Evolutionary conservation across 1,139 yeast genomes (phyloP).

Genomic region (Yamadazyma spencermartinsiae): DNA sequence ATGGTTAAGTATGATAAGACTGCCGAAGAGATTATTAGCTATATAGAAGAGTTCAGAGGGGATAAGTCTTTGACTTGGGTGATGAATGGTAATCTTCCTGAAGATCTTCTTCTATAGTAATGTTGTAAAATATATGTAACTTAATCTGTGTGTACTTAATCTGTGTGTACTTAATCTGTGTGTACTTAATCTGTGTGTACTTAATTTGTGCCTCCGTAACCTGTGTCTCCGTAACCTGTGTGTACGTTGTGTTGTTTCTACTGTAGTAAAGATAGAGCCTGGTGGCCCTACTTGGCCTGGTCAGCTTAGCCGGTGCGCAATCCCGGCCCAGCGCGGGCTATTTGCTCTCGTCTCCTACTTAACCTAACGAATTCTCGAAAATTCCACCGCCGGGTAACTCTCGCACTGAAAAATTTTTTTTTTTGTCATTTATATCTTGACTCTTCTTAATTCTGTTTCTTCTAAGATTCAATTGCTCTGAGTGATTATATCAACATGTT

Average conservation of each 20-base stretch:
- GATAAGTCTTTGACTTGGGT: conserved; percentile 51
- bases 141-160: too few relatives aligned
- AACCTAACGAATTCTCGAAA: conserved; percentile 20
- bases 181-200: too few relatives aligned
- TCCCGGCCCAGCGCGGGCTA: too few relatives aligned
- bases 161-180: too few relatives aligned
- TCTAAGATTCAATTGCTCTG: too few relatives aligned
- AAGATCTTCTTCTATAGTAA: conserved; percentile 27
- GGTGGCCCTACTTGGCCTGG: too few relatives aligned
- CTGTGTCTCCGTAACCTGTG: too few relatives aligned
- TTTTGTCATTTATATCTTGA: conserved; percentile 4
- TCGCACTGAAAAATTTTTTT: conserved; percentile 4
- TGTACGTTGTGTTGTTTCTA: too few relatives aligned
- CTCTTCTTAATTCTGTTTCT: conserved; percentile 8
- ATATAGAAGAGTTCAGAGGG: conserved; percentile 45
- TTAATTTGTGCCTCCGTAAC: too few relatives aligned
- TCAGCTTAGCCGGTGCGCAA: too few relatives aligned
- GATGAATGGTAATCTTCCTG: conserved; percentile 50
- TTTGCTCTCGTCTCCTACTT: neutral
- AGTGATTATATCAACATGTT: conserved; percentile 28
- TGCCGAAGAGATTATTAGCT: conserved; percentile 44
- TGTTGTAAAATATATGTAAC: too few relatives aligned
- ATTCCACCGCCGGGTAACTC: conserved; percentile 30
- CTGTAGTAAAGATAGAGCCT: too few relatives aligned
- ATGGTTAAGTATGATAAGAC: conserved; percentile 41